Base-by-base conservation (phyloP, 177 flowering plant species). In the Vitis hybrid region DNA sequence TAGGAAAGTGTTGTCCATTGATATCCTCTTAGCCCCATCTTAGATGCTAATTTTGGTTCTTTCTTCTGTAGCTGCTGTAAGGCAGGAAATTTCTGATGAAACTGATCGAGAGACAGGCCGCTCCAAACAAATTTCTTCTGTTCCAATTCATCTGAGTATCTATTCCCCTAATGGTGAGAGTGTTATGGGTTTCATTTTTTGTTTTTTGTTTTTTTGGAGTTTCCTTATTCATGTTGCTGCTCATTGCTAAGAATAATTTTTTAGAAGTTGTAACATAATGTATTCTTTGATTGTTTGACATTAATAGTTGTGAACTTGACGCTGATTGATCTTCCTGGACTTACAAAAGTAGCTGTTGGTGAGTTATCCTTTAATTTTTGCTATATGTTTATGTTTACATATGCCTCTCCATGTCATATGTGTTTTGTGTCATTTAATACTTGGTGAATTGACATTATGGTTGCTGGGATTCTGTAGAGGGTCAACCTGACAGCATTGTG, bases 331-430 rank as follows among this genome's bases (percentile, higher is more conserved):
- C 96, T 91, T 79, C 96, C 96, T 74, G 96, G 96, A 24, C 93
- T 91, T 57, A 91, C 96, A 69, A 91, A 91, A 81, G 97, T 91
- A 57, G 97, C 97, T 72, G 86, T 91, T 63, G 97, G 97, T 91
- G 69, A 81, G 92, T 75, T 55, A n/a, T 30, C 5, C 27, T 5
- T 52, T 18, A 19, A 5, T 8, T 50, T 58, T 61, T 14, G 14
- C 1, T 60, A 6, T 71, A 1, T 68, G 49, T 61, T 14, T 4
- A 11, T 60, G 11, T 27, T 10, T 10, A 30, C 35, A 49, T 51
- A 3, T 72, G 4, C 52, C 32, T 62, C 24, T 19, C 32, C 24
- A 12, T 32, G 17, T 18, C 12, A 50, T 35, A 21, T 21, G 24
- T 21, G 24, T 21, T 21, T 21, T 1, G 24, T 21, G 48, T 11